Base-by-base conservation (phyloP, 1,284 basidiomycete species). In the Amylostereum chailletii region DNA sequence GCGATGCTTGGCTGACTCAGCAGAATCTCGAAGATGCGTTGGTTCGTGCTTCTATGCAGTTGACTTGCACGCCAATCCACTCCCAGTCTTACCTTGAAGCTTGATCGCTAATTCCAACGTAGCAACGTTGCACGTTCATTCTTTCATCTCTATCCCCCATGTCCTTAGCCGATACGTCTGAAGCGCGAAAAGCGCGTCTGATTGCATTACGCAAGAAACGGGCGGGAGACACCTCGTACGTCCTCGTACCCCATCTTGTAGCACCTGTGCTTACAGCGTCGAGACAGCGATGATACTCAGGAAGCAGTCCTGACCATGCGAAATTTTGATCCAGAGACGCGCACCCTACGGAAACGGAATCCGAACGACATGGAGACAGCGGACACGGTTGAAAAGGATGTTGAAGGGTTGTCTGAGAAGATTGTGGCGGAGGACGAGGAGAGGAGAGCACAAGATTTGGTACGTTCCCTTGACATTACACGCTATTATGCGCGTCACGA, bases 371-470 rank as follows among this genome's bases (percentile, higher is more conserved):
- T 70, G 7, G 77, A 77, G 43, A 76, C 81, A 60, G 77, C 86
- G 57, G 89, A 94, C 57, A 97, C 94, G 0, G 82, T 98, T 4
- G 94, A 98, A 69, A 84, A 83, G 58, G 75, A 85, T 51, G 83
- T 96, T 0, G 77, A 84, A 47, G 93, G 92, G 0, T 66, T 97
- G 50, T 90, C 92, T 8, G 86, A 94, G 62, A 68, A 73, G 55
- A 92, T 95, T 57, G 82, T 96, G 48, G 71, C 74, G 29, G 88
- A 94, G 63, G 94, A 97, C 62, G 90, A 93, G 62, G 77, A 81
- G 58, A 81, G 81, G 54, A 71, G 92, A 58, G 79, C 79, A 1
- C 88, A 96, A 66, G 94, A 98, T 58, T 73, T 98, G 56, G 93
- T 93, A 61, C 56, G 83, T 74, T 10, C 33, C 19, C 7, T 44